phyloP scores from a whole-genome alignment of 768 basidiomycete genomes.

The Gelatoporia subvermispora region DNA sequence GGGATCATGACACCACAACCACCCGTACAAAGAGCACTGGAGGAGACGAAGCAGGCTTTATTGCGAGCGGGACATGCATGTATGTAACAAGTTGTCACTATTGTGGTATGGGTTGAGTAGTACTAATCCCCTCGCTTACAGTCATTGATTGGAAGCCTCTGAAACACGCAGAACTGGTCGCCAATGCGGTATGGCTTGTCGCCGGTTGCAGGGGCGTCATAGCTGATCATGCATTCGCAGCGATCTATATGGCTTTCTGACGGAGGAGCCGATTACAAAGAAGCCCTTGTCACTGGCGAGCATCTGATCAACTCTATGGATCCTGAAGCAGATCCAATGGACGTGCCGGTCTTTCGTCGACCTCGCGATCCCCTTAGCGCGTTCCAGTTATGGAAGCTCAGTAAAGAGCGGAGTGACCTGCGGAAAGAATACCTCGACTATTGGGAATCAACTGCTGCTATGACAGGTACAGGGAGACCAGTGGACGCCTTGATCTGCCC shows the following conservation, averaged over 20 bases:
- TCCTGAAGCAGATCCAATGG: slow-evolving; percentile 21
- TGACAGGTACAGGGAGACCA: slow-evolving; percentile 42
- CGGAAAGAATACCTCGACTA: slow-evolving; percentile 39
- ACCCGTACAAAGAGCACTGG: slow-evolving; percentile 30
- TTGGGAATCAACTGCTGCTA: slow-evolving; percentile 35
- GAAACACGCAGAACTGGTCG: slow-evolving; percentile 19
- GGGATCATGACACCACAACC: slow-evolving; percentile 27
- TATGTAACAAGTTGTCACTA: slow-evolving; percentile 4
- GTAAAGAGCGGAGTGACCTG: slow-evolving; percentile 29
- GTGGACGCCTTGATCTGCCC: slow-evolving; percentile 47
- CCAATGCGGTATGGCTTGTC: slow-evolving; percentile 12
- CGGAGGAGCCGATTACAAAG: slow-evolving; percentile 11
- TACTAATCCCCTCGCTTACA: slow-evolving; percentile 2
- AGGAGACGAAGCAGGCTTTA: slow-evolving; percentile 27
- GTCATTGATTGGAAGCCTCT: slow-evolving; percentile 32
- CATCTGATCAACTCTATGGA: slow-evolving; percentile 32
- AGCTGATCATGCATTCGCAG: background rate
- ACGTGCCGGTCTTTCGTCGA: slow-evolving; percentile 5
- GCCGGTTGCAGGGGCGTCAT: background rate
- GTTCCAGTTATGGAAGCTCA: slow-evolving; percentile 37
- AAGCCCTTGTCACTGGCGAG: slow-evolving; percentile 28
- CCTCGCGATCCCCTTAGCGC: slow-evolving; percentile 14
- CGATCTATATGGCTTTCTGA: slow-evolving; percentile 7
- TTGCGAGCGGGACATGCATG: slow-evolving; percentile 29
- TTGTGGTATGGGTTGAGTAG: background rate